A percentile compares a stretch with the other conserved stretches of the same genome.
Conservation (phyloP, 441 rosid genomes). For the Syzygium syzygioides region DNA sequence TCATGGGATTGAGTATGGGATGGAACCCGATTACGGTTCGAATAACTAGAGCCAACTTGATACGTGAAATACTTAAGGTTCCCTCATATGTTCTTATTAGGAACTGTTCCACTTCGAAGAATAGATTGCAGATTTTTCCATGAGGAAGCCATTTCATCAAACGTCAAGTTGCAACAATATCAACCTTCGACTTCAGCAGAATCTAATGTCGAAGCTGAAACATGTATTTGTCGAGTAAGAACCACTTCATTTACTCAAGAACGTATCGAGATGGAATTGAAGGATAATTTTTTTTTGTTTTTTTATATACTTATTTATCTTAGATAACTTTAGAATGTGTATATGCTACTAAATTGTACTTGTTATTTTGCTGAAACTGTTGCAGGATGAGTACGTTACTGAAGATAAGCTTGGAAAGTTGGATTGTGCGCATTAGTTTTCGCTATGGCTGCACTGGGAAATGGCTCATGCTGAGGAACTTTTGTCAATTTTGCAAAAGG, state of each 20-base stretch:
- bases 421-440: conserved; percentile 34
- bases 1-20: no score
- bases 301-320: no score
- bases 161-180: conserved; percentile 11
- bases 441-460: conserved; percentile 32
- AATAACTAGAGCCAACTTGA: no score
- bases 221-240: conserved; percentile 38
- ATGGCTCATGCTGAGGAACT: conserved; percentile 37
- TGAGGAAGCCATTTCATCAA: conserved; percentile 18
- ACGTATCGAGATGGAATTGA: no score
- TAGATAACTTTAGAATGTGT: neutral
- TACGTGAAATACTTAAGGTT: neutral
- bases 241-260: neutral
- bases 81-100: neutral
- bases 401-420: conserved; percentile 27
- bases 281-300: no score
- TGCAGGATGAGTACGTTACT: conserved; percentile 28
- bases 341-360: neutral
- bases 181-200: neutral
- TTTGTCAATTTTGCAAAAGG: conserved; percentile 41
- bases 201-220: neutral
- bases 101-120: conserved; percentile 7
- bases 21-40: no score
- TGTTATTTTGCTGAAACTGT: neutral
- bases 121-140: conserved; percentile 16